Conservation (phyloP, 768 basidiomycete genomes). For the Cubamyces lactineus region DNA sequence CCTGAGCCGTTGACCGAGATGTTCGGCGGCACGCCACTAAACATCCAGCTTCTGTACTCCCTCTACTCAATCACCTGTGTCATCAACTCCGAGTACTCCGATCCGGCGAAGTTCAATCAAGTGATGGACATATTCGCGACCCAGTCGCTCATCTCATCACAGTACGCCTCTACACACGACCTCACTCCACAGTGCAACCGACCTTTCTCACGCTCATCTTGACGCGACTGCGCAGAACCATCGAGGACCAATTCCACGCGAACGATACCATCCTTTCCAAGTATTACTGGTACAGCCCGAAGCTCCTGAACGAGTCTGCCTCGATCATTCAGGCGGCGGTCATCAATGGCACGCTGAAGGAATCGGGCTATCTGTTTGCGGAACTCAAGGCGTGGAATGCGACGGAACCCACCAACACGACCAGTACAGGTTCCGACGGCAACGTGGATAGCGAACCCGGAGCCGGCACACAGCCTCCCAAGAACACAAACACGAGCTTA, state of each 20-base stretch:
- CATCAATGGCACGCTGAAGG: conserved; percentile 43
- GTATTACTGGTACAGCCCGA: conserved; percentile 61
- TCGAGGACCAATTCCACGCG: conserved; percentile 59
- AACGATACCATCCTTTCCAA: conserved; percentile 47
- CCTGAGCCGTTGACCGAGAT: background rate
- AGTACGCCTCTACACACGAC: background rate
- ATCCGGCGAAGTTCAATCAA: conserved; percentile 65
- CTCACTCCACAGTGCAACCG: background rate
- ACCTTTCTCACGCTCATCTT: background rate
- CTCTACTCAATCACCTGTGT: conserved; percentile 69
- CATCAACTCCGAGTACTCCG: conserved; percentile 72
- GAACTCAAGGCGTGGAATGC: conserved; percentile 68
- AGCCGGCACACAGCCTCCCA: background rate
- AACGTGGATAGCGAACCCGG: conserved; percentile 20
- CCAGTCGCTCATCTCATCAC: conserved; percentile 43
- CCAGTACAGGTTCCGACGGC: conserved; percentile 30
- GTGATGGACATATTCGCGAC: conserved; percentile 81
- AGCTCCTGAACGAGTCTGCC: conserved; percentile 58
- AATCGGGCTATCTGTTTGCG: conserved; percentile 70
- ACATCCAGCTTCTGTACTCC: conserved; percentile 81
- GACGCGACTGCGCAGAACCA: conserved; percentile 41
- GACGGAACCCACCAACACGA: conserved; percentile 39
- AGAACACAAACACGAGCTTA: conserved; percentile 39
- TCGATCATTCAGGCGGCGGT: conserved; percentile 48
- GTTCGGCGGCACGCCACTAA: background rate